Percentiles rank a stretch among this genome's conserved stretches.
phyloP scores from a whole-genome alignment of 1,139 yeast genomes.

The Suhomyces taliae region DNA sequence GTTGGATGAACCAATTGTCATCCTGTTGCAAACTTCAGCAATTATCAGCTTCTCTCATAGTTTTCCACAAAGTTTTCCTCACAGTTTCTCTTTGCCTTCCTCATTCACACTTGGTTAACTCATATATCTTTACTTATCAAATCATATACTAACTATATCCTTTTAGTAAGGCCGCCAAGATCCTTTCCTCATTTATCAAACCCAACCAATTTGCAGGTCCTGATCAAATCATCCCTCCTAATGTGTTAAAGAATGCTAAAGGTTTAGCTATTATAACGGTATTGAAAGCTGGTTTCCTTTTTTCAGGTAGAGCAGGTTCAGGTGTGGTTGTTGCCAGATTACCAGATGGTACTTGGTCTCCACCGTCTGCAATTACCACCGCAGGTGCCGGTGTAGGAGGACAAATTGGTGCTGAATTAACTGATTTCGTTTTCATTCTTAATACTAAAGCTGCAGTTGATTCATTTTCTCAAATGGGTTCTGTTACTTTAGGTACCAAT shows the following conservation, averaged over 20 bases:
- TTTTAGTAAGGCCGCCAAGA: slow-evolving; percentile 87
- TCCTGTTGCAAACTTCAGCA: too few relatives aligned
- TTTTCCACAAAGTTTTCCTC: too few relatives aligned
- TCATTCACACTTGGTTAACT: too few relatives aligned
- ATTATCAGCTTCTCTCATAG: too few relatives aligned
- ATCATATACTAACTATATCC: slow-evolving; percentile 3
- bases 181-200: slow-evolving; percentile 83
- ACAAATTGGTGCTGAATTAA: slow-evolving; percentile 92
- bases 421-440: slow-evolving; percentile 92
- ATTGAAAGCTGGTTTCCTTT: slow-evolving; percentile 91
- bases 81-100: too few relatives aligned
- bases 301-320: slow-evolving; percentile 96
- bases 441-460: slow-evolving; percentile 87
- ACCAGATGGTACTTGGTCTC: slow-evolving; percentile 97
- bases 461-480: slow-evolving; percentile 91
- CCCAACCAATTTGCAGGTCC: slow-evolving; percentile 95
- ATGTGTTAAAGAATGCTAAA: slow-evolving; percentile 82
- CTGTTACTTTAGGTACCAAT: slow-evolving; percentile 93
- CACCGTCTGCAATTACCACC: slow-evolving; percentile 92
- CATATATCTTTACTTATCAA: not conserved
- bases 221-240: slow-evolving; percentile 88
- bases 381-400: slow-evolving; percentile 99
- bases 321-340: slow-evolving; percentile 93
- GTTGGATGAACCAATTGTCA: too few relatives aligned
- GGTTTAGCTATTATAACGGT: slow-evolving; percentile 92